phyloP scores from a whole-genome alignment of 2,329 filamentous ascomycete genomes.

The Parafenestella ontariensis region DNA sequence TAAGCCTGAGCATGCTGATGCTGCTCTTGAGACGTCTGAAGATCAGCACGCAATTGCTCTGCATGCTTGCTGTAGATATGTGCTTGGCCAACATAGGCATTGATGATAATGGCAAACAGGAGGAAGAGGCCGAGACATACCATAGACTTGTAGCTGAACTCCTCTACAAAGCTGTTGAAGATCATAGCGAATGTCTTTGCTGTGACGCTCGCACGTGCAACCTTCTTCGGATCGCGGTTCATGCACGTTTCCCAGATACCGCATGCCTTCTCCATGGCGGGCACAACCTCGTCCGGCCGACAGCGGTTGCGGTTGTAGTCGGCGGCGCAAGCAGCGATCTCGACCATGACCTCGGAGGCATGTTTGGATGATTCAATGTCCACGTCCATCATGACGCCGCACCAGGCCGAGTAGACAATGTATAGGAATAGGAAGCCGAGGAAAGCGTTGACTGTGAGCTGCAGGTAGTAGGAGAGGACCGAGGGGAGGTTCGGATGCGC shows the following conservation, averaged over 20 bases:
- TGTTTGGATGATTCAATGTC: constrained; percentile 73
- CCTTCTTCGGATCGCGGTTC: constrained; percentile 77
- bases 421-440: constrained; percentile 67
- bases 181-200: constrained; percentile 91
- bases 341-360: constrained; percentile 71
- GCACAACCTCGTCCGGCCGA: constrained; percentile 68
- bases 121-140: constrained; percentile 49
- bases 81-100: background rate
- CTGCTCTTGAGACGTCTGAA: background rate
- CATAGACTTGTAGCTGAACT: constrained; percentile 85
- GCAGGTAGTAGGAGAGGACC: constrained; percentile 71
- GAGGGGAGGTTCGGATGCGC: constrained; percentile 70
- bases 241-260: constrained; percentile 87
- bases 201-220: constrained; percentile 80
- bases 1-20: background rate
- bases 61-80: background rate
- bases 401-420: constrained; percentile 72
- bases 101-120: background rate
- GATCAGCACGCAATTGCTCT: background rate
- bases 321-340: constrained; percentile 75
- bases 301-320: constrained; percentile 82
- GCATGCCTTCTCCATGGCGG: constrained; percentile 76
- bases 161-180: constrained; percentile 90
- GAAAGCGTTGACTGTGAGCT: constrained; percentile 70
- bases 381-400: constrained; percentile 77